Evolutionary conservation across 176 grass and related monocot species (phyloP), one percentile per base, ranked within the genome.

Genomic region (Carex pumila): DNA sequence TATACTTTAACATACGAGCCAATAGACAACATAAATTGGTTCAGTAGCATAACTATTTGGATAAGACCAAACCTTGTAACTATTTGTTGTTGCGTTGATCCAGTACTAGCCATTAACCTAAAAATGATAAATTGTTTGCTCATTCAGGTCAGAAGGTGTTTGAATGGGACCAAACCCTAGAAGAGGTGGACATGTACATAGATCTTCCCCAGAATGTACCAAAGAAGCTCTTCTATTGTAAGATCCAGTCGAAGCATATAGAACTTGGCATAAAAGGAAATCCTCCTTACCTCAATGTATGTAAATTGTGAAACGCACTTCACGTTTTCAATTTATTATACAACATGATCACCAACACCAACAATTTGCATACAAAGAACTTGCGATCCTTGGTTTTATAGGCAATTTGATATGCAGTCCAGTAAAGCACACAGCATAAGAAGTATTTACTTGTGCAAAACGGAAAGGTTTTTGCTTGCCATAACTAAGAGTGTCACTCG

Each of bases 131-230:
- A 78, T 87, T 79, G 49, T 18, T 47, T 56, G n/a, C 63, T 17
- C 14, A 25, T 81, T 43, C 88, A 98, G 96, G 96, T 81, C 90
- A 98, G 85, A 98, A 98, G 86, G 96, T 98, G 12, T 98, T 98
- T 84, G 96, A 98, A 73, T 98, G 93, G 96, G 96, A 98, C 55
- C 93, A 98, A 89, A 93, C 96, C 63, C 84, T 98, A 29, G 96
- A 98, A 69, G 96, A 98, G 86, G 88, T 92, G 67, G 86, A 98
- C 89, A 86, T 98, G 81, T 98, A 95, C 87, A 88, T 98, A 63
- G 93, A 98, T 68, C 96, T 95, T 76, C 93, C 96, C 43, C 84
- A 88, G 61, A 87, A 85, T 60, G 93, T 93, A 45, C 89, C 96
- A 12, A 87, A 85, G 58, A 98, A 98, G 55, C 88, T 95, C 69